Evolutionary conservation across 257 asterid species (phyloP), one percentile per base, ranked within the genome.

Genomic region (Verbena officinalis): DNA sequence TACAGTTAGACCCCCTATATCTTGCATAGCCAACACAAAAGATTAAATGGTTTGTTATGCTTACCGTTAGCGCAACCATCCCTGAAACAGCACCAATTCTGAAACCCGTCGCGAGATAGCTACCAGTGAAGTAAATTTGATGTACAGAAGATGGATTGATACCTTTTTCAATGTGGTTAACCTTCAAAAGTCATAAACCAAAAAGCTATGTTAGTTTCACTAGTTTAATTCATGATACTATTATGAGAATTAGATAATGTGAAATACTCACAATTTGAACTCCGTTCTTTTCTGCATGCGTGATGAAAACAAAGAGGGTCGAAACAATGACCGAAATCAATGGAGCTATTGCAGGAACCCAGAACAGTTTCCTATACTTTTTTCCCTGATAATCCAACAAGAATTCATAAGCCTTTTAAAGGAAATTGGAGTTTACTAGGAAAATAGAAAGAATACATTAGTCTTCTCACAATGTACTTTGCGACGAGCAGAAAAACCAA

Each of bases 331-430:
- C 91, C 0, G 96, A 88, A 52, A 76, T 67, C 81, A 88, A 55
- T 2, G 96, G 96, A 54, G 89, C 95, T 55, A 88, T 80, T 69
- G 96, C 96, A 65, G 96, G 75, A 67, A 88, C 17, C 96, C 96
- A 88, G 45, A 88, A 88, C 21, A 59, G 22, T 40, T 78, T 88
- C 79, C 57, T 83, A 75, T 86, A 77, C 79, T 21, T 81, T 54
- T 86, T 88, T 16, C 85, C 95, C 96, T 88, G 74, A 31, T 71
- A 14, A 42, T 12, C 1, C 5, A n/a, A 11, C 1, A 51, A 15
- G 33, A 36, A 36, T 36, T 7, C 8, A 9, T 36, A 36, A 36
- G 40, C 7, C 33, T 5, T 5, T 27, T 30, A 3, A 30, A 30
- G 4, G 7, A 30, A 30, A 36, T 36, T 4, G 40, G 7, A 36